Conservation (phyloP, 176 grass and related monocot genomes). For the Oryza nivara region DNA sequence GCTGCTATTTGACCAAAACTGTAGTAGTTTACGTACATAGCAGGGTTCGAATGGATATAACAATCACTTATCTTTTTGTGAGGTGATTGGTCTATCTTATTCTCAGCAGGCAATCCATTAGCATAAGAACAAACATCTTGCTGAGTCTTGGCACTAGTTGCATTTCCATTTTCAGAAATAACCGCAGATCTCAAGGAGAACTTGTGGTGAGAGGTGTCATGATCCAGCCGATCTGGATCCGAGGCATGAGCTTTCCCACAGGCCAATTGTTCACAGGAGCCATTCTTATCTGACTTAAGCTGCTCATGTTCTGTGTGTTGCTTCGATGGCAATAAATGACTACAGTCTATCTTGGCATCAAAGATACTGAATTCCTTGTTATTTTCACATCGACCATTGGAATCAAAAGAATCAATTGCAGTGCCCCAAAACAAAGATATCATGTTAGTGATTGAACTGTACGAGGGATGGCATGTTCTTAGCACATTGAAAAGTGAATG, state of each 20-base stretch:
- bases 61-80: conserved; percentile 45
- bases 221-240: conserved; percentile 36
- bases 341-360: conserved; percentile 35
- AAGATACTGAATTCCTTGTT: conserved; percentile 46
- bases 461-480: conserved; percentile 61
- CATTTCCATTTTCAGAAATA: conserved; percentile 32
- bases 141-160: conserved; percentile 35
- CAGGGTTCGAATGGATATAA: conserved; percentile 50
- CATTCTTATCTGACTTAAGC: conserved; percentile 26
- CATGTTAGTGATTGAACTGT: conserved; percentile 59
- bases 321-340: conserved; percentile 22
- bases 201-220: conserved; percentile 41
- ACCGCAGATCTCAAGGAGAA: background rate
- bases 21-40: conserved; percentile 78
- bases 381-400: conserved; percentile 37
- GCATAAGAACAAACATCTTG: conserved; percentile 52
- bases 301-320: conserved; percentile 25
- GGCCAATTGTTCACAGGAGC: conserved; percentile 48
- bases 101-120: conserved; percentile 37
- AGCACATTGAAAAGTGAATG: conserved; percentile 62
- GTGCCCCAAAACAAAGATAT: conserved; percentile 57
- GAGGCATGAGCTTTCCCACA: conserved; percentile 35
- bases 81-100: conserved; percentile 27
- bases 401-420: conserved; percentile 49
- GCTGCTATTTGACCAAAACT: conserved; percentile 93